Evolutionary conservation across 371 early-diverging fungal species (phyloP), one percentile per base, ranked within the genome.

Genomic region (Funneliformis caledonium): DNA sequence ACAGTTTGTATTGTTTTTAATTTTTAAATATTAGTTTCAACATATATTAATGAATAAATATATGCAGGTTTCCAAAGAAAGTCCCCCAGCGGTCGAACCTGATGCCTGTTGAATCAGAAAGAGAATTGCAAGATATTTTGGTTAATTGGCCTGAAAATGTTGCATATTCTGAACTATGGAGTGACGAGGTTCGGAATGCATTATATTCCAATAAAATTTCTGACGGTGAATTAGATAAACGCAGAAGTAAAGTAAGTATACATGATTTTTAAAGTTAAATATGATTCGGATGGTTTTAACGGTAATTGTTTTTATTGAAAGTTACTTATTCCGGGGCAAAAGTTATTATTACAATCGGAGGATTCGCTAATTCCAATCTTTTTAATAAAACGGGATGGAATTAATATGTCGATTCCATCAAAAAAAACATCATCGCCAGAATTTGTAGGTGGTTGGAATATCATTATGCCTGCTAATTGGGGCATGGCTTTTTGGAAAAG

Each of bases 401-500:
- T 67, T 19, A 80, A 78, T 1, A 83, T 81, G 1, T 59, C 82
- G 1, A 80, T 81, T 19, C 7, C 2, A 65, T 43, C 12, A 64
- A 22, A 47, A 59, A 31, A 67, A 8, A 65, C 42, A 56, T 60
- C 62, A 10, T 64, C 77, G n/a, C 59, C 81, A 22, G 92, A 91
- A 76, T 88, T 85, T 64, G 85, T 83, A 22, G 85, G 88, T 72
- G 98, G 97, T 0, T 96, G 97, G 97, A 93, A 94, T 14, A 37
- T 98, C 9, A 84, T 97, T 45, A 80, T 96, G 5, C 97, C 97
- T 14, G 84, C 86, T n/a, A 95, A 93, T 0, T 96, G 93, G 90
- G 96, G 91, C 1, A 91, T 93, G 86, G 84, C 92, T 0, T 92
- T 98, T 80, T 98, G 97, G 97, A 92, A 94, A 84, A 90, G 94